phyloP scores from a whole-genome alignment of 2,329 filamentous ascomycete species.

The Talaromyces sp. region DNA sequence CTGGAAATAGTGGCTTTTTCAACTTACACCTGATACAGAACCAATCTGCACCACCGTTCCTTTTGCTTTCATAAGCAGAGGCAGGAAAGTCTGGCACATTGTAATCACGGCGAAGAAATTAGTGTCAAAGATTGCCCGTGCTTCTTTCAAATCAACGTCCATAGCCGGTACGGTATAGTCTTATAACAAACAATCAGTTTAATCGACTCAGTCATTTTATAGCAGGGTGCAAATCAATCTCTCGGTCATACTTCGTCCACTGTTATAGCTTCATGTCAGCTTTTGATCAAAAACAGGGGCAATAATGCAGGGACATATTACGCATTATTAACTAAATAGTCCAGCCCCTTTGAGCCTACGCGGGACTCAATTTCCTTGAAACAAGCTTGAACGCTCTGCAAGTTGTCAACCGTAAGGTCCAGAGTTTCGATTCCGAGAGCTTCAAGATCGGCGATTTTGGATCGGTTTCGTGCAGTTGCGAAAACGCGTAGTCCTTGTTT shows the following conservation, averaged over 20 bases:
- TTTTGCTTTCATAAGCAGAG: slow-evolving; percentile 44
- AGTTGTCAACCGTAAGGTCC: slow-evolving; percentile 48
- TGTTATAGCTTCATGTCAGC: slow-evolving; percentile 12
- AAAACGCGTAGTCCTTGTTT: slow-evolving; percentile 50
- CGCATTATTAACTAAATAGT: slow-evolving; percentile 57
- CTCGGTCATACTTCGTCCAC: slow-evolving; percentile 14
- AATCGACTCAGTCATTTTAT: background rate
- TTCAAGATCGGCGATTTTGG: slow-evolving; percentile 44
- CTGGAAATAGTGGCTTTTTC: background rate
- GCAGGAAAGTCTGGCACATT: slow-evolving; percentile 53
- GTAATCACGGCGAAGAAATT: slow-evolving; percentile 56
- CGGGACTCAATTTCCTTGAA: slow-evolving; percentile 41
- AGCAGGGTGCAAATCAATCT: background rate
- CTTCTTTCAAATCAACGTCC: slow-evolving; percentile 48
- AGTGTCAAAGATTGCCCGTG: slow-evolving; percentile 44
- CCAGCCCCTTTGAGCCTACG: slow-evolving; percentile 45
- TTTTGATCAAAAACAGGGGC: background rate
- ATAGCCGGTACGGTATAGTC: slow-evolving; percentile 55
- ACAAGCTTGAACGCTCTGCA: slow-evolving; percentile 45
- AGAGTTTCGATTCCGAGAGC: slow-evolving; percentile 51
- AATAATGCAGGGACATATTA: slow-evolving; percentile 18
- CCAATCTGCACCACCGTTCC: slow-evolving; percentile 43
- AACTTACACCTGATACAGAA: slow-evolving; percentile 34
- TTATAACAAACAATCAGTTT: slow-evolving; percentile 12
- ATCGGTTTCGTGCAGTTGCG: slow-evolving; percentile 51